phyloP scores from a whole-genome alignment of 23 red algal genomes.

The Pyropia yezoensis region DNA sequence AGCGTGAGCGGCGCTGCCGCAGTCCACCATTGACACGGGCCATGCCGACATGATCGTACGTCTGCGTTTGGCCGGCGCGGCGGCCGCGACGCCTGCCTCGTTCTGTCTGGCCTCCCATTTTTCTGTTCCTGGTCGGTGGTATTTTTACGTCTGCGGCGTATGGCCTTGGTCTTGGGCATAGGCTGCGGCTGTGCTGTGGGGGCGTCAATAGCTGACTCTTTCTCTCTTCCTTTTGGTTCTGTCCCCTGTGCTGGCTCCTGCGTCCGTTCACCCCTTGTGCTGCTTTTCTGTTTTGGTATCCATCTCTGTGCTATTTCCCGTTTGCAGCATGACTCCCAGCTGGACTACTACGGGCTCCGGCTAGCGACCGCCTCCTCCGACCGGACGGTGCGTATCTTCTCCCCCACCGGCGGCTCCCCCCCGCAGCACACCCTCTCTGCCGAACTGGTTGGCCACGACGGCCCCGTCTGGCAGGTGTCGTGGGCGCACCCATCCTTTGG shows the following conservation, averaged over 20 bases:
- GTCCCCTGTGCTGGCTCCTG: no score
- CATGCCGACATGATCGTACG: slow-evolving; percentile 76
- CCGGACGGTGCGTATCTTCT: slow-evolving; percentile 78
- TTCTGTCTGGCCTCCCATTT: no score
- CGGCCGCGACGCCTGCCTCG: no score
- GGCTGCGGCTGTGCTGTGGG: no score
- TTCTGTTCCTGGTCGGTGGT: no score
- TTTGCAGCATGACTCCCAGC: slow-evolving; percentile 68
- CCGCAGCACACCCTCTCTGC: slow-evolving; percentile 36
- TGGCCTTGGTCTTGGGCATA: no score
- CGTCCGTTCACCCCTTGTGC: no score
- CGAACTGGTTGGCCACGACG: slow-evolving; percentile 72
- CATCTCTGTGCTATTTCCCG: not conserved
- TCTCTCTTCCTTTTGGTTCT: no score
- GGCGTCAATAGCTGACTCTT: no score
- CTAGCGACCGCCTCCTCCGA: slow-evolving; percentile 92
- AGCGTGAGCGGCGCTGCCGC: slow-evolving; percentile 7
- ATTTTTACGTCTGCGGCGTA: no score
- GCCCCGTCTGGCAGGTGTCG: slow-evolving; percentile 92
- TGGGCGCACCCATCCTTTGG: slow-evolving; percentile 92
- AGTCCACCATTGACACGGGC: slow-evolving; percentile 52
- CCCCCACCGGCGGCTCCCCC: no score
- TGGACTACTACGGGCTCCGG: slow-evolving; percentile 87
- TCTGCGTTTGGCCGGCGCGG: no score
- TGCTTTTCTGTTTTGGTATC: not conserved